A percentile compares a stretch with the other conserved stretches of the same genome.
These are phyloP conservation scores for Kurtzmaniella quercitrusa DNA, from an alignment of 1,139 yeast species.

Conservation along the genomic window DNA sequence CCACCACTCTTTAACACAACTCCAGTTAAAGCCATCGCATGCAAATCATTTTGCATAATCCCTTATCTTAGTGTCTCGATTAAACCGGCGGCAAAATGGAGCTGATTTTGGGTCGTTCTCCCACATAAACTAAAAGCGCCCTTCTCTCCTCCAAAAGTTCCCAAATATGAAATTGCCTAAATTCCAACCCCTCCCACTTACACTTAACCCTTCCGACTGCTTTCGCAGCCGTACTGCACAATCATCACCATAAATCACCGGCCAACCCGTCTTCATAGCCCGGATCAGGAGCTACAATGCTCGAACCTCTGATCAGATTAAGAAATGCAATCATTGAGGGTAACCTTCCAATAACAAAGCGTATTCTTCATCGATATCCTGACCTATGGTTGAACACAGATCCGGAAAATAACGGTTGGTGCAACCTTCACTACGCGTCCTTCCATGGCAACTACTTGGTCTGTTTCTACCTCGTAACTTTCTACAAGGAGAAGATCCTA, in stretches of 20 bases:
- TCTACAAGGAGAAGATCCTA: conserved; percentile 16
- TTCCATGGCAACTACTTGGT: conserved; percentile 75
- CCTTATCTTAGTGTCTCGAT: too few relatives aligned
- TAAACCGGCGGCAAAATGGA: too few relatives aligned
- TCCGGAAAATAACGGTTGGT: conserved; percentile 72
- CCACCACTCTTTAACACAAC: too few relatives aligned
- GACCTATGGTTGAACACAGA: conserved; percentile 74
- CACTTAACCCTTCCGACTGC: too few relatives aligned
- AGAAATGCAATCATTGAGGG: conserved; percentile 73
- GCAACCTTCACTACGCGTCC: conserved; percentile 84
- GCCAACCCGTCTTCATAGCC: not conserved
- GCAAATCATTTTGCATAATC: too few relatives aligned
- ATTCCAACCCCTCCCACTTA: too few relatives aligned
- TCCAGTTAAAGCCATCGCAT: too few relatives aligned
- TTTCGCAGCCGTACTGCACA: not conserved
- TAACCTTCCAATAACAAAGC: conserved; percentile 65
- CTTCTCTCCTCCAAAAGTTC: too few relatives aligned
- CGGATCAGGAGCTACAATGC: conserved; percentile 22
- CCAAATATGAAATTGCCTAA: too few relatives aligned
- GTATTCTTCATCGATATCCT: conserved; percentile 71
- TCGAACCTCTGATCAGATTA: conserved; percentile 65
- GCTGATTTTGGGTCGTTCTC: too few relatives aligned
- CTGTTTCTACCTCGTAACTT: conserved; percentile 54
- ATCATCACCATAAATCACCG: not conserved
- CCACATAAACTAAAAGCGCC: too few relatives aligned